Percentiles rank a stretch among this genome's conserved stretches.
Evolutionary conservation across 176 grass and related monocot species (phyloP).

Genomic region (Carex pumila): DNA sequence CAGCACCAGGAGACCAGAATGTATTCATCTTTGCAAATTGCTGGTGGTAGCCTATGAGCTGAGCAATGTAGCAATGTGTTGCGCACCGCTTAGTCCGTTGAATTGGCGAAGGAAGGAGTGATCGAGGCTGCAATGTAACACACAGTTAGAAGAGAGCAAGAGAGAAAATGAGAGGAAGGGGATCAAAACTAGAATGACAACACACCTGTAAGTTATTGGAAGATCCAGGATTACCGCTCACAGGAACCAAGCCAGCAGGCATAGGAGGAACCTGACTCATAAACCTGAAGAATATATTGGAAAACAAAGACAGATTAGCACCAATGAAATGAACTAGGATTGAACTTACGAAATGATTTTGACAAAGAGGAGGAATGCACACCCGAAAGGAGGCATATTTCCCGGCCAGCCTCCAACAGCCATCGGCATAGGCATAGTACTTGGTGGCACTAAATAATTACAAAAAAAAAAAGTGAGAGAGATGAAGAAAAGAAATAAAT

Average conservation of each 20-base stretch:
- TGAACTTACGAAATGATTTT: background rate
- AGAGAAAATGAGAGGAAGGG: background rate
- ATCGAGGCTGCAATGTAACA: constrained; percentile 46
- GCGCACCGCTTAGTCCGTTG: constrained; percentile 58
- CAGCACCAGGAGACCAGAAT: constrained; percentile 50
- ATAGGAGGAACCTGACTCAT: constrained; percentile 60
- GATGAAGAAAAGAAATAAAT: constrained; percentile 17
- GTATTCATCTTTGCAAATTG: constrained; percentile 58
- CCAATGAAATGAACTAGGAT: background rate
- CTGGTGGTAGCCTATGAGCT: constrained; percentile 69
- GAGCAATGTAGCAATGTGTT: constrained; percentile 81
- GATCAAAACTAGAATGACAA: background rate
- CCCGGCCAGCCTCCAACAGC: constrained; percentile 66
- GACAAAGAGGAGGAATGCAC: constrained; percentile 18
- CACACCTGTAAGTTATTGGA: constrained; percentile 57
- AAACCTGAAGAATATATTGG: constrained; percentile 40
- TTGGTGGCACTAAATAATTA: constrained; percentile 42
- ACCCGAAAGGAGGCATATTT: constrained; percentile 73
- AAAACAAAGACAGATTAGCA: constrained; percentile 24
- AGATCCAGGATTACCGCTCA: constrained; percentile 47
- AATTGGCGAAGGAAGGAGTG: constrained; percentile 37
- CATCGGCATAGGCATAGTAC: constrained; percentile 58
- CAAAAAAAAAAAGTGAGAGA: background rate
- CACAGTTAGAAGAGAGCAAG: background rate
- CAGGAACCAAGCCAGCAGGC: constrained; percentile 56